Evolutionary conservation across 1,284 basidiomycete genomes (phyloP), one percentile per base, ranked within the genome.

Genomic region (Puccinia novopanici): DNA sequence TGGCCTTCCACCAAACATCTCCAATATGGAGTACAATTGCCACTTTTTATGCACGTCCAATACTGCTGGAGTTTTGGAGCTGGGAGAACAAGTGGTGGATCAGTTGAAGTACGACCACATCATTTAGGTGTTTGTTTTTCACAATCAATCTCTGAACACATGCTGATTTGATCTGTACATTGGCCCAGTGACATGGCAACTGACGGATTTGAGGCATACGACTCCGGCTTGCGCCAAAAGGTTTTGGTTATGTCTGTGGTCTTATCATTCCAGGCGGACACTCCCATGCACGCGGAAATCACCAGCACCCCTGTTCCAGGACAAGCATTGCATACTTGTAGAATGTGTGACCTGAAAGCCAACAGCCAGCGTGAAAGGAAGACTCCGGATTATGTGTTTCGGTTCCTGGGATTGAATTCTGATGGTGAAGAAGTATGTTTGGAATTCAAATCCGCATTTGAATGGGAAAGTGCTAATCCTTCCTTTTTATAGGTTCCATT

Each of bases 251-350:
- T 74, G 40, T 37, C 24, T 17, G 9, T 74, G 12, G 52, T 57
- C 12, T 45, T 74, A n/a, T 74, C 15, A 24, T 37, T 55, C 9
- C 50, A 55, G 13, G n/a, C n/a, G 48, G 71, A 74, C 27, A 57
- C 52, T 5, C 52, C 71, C 1, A 74, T 74, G 71, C n/a, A n/a
- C n/a, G n/a, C 71, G 0, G 52, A 74, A 54, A 40, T 74, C 3
- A 74, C 71, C 5, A 74, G n/a, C 15, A 74, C 54, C 0, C 30
- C 13, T 0, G 17, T 54, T 5, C 54, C 72, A 15, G 50, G 30
- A 8, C 42, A 40, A 13, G 42, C 54, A 22, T 50, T 74, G 19
- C 55, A 55, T 19, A 24, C 72, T 24, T 74, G 72, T 17, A 5
- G 55, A 12, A 59, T 74, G 72, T 59, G 72, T 22, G 15, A 5